Evolutionary conservation across 305 asterid species (phyloP).

Genomic region (Andrographis paniculata): DNA sequence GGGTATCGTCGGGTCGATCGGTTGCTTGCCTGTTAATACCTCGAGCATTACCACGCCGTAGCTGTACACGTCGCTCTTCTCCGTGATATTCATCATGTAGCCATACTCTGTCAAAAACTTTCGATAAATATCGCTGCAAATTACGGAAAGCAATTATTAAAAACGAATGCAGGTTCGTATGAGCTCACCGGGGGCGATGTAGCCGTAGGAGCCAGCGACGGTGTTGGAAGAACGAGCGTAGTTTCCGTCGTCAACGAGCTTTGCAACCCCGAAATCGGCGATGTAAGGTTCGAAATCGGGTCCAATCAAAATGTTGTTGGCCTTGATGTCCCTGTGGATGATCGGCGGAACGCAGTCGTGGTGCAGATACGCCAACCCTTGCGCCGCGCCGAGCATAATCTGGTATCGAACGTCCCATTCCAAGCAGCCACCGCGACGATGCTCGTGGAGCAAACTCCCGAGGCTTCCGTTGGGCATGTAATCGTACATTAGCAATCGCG

Average conservation of each 20-base stretch:
- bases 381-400: conserved; percentile 68
- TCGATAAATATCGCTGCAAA: too few species aligned
- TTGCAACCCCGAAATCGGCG: conserved; percentile 85
- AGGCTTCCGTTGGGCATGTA: conserved; percentile 86
- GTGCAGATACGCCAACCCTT: conserved; percentile 72
- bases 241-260: conserved; percentile 58
- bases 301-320: conserved; percentile 69
- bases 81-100: conserved; percentile 72
- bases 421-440: conserved; percentile 36
- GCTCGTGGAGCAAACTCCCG: conserved; percentile 65
- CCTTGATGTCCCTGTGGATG: conserved; percentile 78
- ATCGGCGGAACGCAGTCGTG: conserved; percentile 82
- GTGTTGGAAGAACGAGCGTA: conserved; percentile 68
- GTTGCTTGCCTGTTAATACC: conserved; percentile 70
- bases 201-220: conserved; percentile 79
- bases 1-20: conserved; percentile 73
- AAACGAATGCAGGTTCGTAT: not conserved
- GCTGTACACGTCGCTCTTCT: conserved; percentile 81
- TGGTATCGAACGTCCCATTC: conserved; percentile 75
- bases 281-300: conserved; percentile 76
- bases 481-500: conserved; percentile 74
- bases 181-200: conserved; percentile 80
- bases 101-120: conserved; percentile 53
- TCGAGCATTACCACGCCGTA: conserved; percentile 77
- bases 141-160: too few species aligned